Base-by-base conservation (phyloP, 345 rosid genomes). In the Murraya koenigii region DNA sequence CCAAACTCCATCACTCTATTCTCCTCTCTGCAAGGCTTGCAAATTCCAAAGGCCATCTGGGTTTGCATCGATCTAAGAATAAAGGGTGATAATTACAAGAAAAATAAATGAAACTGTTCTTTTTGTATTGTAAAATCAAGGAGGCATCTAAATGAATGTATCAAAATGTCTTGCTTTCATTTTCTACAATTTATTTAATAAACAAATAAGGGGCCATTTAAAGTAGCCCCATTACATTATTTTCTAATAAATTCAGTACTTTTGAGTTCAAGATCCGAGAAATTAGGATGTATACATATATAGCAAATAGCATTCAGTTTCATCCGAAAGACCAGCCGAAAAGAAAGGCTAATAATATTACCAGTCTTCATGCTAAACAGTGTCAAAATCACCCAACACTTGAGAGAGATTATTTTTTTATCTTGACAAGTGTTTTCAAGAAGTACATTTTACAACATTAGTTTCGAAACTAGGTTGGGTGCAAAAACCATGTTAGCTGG, bases 1-100 rank as follows among this genome's bases (percentile, higher is more conserved):
- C 77, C 85, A 84, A 71, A 90, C 91, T 60, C 83, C 87, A 39
- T 83, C 92, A 9, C 79, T 90, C 58, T 85, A 82, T 58, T 91
- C 92, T 22, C 69, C 91, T 77, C 49, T 79, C 44, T 91, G 96
- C 78, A 82, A 68, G 52, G 80, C 66, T 69, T 91, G 93, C 78
- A 84, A 87, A 81, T 88, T 91, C 77, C 78, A 82, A 17, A 81
- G 77, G 14, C 71, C 79, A 35, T 64, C 76, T 67, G 78, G 32
- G 41, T 55, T 41, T 17, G 55, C 78, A 32, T 30, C 63, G n/a
- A 32, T 68, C 41, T 73, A 35, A 58, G 49, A 28, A 68, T 58
- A 58, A 47, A 54, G 15, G 3, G 8, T 75, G 55, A 6, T n/a
- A 72, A 25, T 66, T 74, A 61, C 71, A 64, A 64, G 60, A 75